Percentiles rank a stretch among this genome's conserved stretches.
Evolutionary conservation across 2,329 filamentous ascomycete species (phyloP).

Genomic region (Fusarium succisae): DNA sequence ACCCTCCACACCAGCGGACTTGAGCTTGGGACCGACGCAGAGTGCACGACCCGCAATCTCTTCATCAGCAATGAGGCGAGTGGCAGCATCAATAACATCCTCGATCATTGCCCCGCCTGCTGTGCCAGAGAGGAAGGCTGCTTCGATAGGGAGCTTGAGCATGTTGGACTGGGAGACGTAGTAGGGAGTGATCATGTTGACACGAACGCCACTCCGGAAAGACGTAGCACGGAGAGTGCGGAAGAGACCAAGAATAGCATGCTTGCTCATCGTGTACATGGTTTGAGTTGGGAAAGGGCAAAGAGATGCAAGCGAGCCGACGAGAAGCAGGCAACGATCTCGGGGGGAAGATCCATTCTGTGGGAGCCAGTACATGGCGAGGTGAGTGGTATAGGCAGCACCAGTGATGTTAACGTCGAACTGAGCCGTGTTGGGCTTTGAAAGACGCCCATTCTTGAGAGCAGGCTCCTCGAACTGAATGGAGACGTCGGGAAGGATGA

Average conservation of each 20-base stretch:
- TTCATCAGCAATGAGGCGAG: constrained; percentile 68
- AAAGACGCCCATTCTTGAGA: constrained; percentile 53
- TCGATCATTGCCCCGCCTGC: constrained; percentile 59
- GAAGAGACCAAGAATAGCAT: constrained; percentile 73
- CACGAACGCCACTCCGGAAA: constrained; percentile 59
- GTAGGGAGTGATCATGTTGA: constrained; percentile 75
- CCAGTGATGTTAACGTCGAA: constrained; percentile 72
- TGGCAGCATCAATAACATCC: constrained; percentile 72
- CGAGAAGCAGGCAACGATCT: constrained; percentile 70
- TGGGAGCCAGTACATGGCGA: constrained; percentile 62
- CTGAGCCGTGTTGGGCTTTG: constrained; percentile 60
- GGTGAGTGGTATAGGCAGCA: constrained; percentile 71
- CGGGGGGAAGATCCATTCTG: constrained; percentile 28
- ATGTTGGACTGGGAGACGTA: constrained; percentile 69
- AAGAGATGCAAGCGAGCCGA: constrained; percentile 70
- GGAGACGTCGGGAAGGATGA: constrained; percentile 51
- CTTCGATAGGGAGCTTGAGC: constrained; percentile 57
- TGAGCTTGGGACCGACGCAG: constrained; percentile 65
- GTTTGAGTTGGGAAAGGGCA: constrained; percentile 54
- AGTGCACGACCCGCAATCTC: constrained; percentile 66
- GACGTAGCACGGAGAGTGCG: constrained; percentile 63
- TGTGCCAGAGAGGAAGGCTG: constrained; percentile 63
- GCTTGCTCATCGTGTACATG: constrained; percentile 71
- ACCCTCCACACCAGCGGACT: constrained; percentile 25
- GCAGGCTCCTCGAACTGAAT: constrained; percentile 58